Conservation (phyloP, 78 protist genomes). For the Planoprotostelium fungivorum region DNA sequence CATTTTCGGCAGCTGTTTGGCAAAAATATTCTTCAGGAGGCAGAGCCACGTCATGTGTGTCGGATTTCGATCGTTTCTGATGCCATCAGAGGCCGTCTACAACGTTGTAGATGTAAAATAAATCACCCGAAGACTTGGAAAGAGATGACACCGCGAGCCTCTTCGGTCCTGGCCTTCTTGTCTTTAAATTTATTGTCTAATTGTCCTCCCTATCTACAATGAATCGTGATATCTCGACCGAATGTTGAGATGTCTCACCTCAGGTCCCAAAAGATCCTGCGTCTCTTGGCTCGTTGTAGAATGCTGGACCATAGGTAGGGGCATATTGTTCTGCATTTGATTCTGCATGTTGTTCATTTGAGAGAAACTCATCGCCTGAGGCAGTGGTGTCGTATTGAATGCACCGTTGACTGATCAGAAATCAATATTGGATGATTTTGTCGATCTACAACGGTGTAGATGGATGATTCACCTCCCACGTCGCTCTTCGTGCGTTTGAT, state of each 20-base stretch:
- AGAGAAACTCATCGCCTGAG: no score
- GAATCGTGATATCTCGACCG: background rate
- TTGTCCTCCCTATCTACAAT: background rate
- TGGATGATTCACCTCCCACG: no score
- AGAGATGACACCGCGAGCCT: background rate
- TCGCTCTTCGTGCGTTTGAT: no score
- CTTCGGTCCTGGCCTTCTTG: background rate
- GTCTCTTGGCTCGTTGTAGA: background rate
- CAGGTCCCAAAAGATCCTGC: background rate
- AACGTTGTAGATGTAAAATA: no score
- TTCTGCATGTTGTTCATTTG: no score
- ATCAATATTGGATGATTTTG: no score
- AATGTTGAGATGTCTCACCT: background rate
- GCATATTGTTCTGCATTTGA: no score
- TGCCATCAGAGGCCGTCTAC: no score
- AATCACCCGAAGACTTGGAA: background rate
- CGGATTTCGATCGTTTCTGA: background rate
- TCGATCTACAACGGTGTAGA: no score
- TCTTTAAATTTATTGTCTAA: background rate
- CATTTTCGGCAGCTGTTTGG: slow-evolving; percentile 91
- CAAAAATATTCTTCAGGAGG: slow-evolving; percentile 63
- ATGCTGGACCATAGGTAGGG: no score
- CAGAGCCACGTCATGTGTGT: background rate
- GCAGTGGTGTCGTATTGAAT: no score
- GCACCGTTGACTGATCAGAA: no score